phyloP scores from a whole-genome alignment of 495 filamentous ascomycete species.

The Hypoxylon trugodes region DNA sequence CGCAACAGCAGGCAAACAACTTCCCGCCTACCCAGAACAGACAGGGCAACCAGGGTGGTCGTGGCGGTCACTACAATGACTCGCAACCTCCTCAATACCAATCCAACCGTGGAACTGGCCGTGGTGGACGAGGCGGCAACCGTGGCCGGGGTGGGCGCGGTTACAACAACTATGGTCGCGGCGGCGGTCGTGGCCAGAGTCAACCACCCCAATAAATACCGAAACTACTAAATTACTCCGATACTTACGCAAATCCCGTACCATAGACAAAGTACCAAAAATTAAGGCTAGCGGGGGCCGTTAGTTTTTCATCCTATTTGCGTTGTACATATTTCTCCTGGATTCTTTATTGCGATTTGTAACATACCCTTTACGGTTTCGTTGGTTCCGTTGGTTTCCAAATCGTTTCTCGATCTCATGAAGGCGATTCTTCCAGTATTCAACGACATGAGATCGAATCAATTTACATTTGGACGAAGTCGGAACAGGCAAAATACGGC shows the following conservation, averaged over 20 bases:
- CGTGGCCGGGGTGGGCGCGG: constrained; percentile 49
- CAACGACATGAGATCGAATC: constrained; percentile 34
- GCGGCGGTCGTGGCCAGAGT: constrained; percentile 54
- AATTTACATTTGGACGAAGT: constrained; percentile 40
- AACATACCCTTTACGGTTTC: constrained; percentile 45
- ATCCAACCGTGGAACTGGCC: constrained; percentile 49
- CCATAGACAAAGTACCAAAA: constrained; percentile 4
- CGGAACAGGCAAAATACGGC: constrained; percentile 37
- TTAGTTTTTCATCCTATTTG: constrained; percentile 17
- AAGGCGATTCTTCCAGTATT: constrained; percentile 36
- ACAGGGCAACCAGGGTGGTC: constrained; percentile 26
- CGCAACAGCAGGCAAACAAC: constrained; percentile 38
- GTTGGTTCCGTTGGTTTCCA: constrained; percentile 35
- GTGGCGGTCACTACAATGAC: constrained; percentile 38
- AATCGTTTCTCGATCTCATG: constrained; percentile 34
- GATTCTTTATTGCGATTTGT: constrained; percentile 45
- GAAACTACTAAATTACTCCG: constrained; percentile 14
- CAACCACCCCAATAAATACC: constrained; percentile 43
- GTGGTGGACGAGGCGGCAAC: constrained; percentile 48
- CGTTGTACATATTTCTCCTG: constrained; percentile 46
- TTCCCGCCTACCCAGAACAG: constrained; percentile 23
- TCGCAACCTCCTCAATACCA: constrained; percentile 46
- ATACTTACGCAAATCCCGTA: constrained; percentile 4
- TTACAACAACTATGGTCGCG: constrained; percentile 52
- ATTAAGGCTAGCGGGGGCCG: too few relatives aligned